Percentiles rank a stretch among this genome's conserved stretches.
These are phyloP conservation scores for Suillus luteus DNA, from an alignment of 768 basidiomycete genomes.

Conservation along the genomic window DNA sequence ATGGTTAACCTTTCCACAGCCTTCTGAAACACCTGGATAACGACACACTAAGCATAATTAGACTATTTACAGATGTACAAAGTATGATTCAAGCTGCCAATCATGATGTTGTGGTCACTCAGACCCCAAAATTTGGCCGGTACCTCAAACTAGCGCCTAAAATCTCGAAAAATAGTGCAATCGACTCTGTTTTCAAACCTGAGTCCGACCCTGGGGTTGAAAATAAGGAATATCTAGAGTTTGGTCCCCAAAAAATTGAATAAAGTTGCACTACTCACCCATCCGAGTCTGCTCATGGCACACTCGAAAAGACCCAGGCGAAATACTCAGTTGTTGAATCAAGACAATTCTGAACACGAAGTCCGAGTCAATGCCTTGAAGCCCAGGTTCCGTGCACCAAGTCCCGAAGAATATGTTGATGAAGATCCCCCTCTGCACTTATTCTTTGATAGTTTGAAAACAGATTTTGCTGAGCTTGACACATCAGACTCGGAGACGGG, in stretches of 20 bases:
- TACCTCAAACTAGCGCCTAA: slow-evolving; percentile 3
- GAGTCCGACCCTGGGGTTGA: background rate
- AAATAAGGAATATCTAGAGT: background rate
- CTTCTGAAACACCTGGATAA: background rate
- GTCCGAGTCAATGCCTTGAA: background rate
- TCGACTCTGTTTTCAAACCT: background rate
- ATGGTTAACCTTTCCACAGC: background rate
- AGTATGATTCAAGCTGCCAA: background rate
- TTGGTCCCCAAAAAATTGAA: background rate
- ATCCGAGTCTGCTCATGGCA: background rate
- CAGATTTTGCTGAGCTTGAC: background rate
- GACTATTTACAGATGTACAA: background rate
- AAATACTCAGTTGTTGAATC: background rate
- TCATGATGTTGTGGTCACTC: background rate
- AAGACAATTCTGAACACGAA: slow-evolving; percentile 3
- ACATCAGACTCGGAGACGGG: background rate
- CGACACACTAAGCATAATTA: background rate
- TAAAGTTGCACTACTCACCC: background rate
- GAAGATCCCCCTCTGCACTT: slow-evolving; percentile 2
- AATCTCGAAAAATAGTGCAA: slow-evolving; percentile 6
- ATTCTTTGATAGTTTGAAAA: background rate
- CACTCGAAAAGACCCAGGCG: background rate
- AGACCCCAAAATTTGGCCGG: slow-evolving; percentile 4
- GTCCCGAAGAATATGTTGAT: background rate
- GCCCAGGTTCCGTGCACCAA: background rate